These are phyloP conservation scores for Rubus idaeus DNA, from an alignment of 306 rosid genomes.

Conservation along the genomic window DNA sequence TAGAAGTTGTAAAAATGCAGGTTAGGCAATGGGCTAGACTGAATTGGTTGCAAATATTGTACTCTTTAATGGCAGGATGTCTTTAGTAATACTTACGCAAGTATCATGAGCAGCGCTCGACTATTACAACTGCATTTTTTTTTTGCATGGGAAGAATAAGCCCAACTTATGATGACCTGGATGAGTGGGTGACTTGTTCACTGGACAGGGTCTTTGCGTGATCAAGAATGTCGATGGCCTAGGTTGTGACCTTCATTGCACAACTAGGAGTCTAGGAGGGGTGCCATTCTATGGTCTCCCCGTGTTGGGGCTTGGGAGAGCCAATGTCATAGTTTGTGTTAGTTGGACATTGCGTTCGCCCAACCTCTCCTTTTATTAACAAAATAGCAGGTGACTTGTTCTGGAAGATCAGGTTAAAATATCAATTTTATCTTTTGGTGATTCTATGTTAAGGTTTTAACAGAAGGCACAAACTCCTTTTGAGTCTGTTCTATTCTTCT, in stretches of 20 bases:
- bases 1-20: not conserved
- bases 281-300: not conserved
- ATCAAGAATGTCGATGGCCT: not conserved
- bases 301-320: no score
- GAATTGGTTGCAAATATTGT: not conserved
- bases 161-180: not conserved
- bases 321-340: no score
- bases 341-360: no score
- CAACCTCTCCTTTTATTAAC: not conserved
- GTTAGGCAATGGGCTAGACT: not conserved
- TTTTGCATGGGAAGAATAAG: not conserved
- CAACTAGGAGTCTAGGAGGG: no score
- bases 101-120: not conserved
- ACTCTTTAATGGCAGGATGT: not conserved
- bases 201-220: not conserved
- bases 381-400: not conserved
- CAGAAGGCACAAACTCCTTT: not conserved
- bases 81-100: not conserved
- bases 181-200: not conserved
- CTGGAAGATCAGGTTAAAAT: not conserved
- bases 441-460: not conserved
- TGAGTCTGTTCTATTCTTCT: not conserved
- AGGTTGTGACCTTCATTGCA: not conserved
- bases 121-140: not conserved
- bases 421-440: not conserved